Evolutionary conservation across 1,284 basidiomycete species (phyloP).

Genomic region (Blastosporella zonata): DNA sequence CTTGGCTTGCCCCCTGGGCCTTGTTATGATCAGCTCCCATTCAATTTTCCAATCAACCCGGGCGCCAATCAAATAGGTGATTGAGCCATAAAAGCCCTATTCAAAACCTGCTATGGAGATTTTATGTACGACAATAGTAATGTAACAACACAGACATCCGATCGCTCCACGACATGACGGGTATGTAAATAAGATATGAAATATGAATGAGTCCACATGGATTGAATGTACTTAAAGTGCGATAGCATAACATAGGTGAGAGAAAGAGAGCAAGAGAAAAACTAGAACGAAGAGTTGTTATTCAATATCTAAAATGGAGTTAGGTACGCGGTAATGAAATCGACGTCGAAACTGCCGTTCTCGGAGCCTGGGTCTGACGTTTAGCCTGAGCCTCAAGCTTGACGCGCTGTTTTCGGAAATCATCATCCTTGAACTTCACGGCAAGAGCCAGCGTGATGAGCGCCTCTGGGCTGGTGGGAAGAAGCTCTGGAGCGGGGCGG

Average conservation of each 20-base stretch:
- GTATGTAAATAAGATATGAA: background rate
- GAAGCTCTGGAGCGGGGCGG: slow-evolving; percentile 48
- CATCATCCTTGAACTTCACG: slow-evolving; percentile 80
- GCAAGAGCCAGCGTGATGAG: slow-evolving; percentile 61
- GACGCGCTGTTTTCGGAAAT: slow-evolving; percentile 69
- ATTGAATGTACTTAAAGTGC: background rate
- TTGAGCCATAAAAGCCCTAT: no score
- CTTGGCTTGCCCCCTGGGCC: background rate
- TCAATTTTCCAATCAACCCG: no score
- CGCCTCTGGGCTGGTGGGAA: slow-evolving; percentile 58
- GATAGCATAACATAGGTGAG: background rate
- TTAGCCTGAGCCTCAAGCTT: slow-evolving; percentile 71
- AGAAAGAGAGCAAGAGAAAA: background rate
- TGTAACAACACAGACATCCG: background rate
- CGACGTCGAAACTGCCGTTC: slow-evolving; percentile 19
- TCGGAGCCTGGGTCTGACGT: slow-evolving; percentile 46
- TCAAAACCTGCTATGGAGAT: no score
- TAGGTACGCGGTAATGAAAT: slow-evolving; percentile 32
- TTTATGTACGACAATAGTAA: background rate
- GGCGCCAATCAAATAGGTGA: no score
- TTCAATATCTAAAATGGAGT: background rate
- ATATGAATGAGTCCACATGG: background rate
- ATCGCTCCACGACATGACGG: background rate
- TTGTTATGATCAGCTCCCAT: no score
- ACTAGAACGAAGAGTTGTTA: background rate